Percentiles rank a stretch among this genome's conserved stretches.
phyloP scores from a whole-genome alignment of 2,329 filamentous ascomycete species.

The Colletotrichum neosansevieriae region DNA sequence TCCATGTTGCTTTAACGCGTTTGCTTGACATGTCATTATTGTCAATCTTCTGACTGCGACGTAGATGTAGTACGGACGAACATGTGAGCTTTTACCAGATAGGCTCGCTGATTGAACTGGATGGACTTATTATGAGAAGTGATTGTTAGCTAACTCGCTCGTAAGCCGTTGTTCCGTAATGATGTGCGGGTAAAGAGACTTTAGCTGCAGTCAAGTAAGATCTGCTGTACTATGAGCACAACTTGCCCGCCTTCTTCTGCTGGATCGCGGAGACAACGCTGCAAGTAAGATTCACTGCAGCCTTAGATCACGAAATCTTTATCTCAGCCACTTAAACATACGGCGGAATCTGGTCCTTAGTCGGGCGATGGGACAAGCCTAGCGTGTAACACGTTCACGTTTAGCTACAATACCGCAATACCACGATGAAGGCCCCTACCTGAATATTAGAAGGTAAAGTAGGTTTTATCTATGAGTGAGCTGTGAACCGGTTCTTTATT shows the following conservation, averaged over 20 bases:
- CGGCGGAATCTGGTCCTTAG: neutral
- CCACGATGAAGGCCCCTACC: neutral
- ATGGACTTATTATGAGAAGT: neutral
- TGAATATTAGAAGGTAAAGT: neutral
- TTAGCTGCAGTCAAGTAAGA: too few species aligned
- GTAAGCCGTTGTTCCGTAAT: too few species aligned
- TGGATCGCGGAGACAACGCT: too few species aligned
- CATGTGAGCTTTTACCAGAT: slow-evolving; percentile 5
- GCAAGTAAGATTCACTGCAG: too few species aligned
- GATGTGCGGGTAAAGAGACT: too few species aligned
- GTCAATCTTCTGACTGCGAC: slow-evolving; percentile 10
- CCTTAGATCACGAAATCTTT: too few species aligned
- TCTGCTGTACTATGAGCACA: neutral
- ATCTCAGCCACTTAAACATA: neutral
- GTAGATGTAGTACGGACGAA: slow-evolving; percentile 16
- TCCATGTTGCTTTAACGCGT: neutral
- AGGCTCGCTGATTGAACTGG: too few species aligned
- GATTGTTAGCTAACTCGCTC: too few species aligned
- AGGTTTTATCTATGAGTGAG: neutral
- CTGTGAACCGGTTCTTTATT: neutral
- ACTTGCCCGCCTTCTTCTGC: slow-evolving; percentile 3
- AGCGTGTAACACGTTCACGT: neutral
- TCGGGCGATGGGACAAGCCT: neutral
- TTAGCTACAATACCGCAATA: neutral
- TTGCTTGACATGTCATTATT: neutral